These are phyloP conservation scores for Populus hybrid DNA, from an alignment of 441 rosid genomes.

Conservation along the genomic window DNA sequence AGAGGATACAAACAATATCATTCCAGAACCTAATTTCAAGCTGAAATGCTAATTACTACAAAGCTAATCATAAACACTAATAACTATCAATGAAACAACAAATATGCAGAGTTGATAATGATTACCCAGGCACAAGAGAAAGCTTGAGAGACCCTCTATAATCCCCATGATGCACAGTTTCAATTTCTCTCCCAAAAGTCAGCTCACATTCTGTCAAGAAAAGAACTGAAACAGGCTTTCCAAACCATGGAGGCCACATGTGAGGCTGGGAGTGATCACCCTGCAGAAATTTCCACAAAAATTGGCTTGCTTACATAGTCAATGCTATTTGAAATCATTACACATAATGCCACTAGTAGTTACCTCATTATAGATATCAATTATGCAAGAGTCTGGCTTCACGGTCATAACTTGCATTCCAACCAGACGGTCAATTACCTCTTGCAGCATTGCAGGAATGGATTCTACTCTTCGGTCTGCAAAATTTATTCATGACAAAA, in stretches of 20 bases:
- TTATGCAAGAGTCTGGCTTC: conserved; percentile 82
- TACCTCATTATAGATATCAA: conserved; percentile 88
- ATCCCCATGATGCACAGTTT: conserved; percentile 65
- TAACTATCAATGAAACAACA: not conserved
- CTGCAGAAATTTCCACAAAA: conserved; percentile 34
- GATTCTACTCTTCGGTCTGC: conserved; percentile 65
- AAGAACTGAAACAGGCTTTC: conserved; percentile 62
- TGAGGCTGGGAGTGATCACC: conserved; percentile 93
- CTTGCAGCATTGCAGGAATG: conserved; percentile 75
- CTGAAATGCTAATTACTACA: not conserved
- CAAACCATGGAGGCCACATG: conserved; percentile 73
- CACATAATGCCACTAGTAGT: conserved; percentile 2
- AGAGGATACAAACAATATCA: not conserved
- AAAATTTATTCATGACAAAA: conserved; percentile 13
- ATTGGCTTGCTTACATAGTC: conserved; percentile 12
- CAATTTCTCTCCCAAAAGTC: conserved; percentile 69
- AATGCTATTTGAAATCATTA: conserved; percentile 3
- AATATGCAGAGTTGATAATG: not conserved
- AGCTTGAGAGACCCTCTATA: conserved; percentile 80
- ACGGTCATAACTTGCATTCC: conserved; percentile 48
- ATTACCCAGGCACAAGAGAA: conserved; percentile 80
- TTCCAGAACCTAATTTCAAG: not conserved
- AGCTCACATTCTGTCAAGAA: conserved; percentile 80
- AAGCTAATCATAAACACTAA: not conserved
- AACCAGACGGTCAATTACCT: conserved; percentile 63